phyloP scores from a whole-genome alignment of 306 rosid species.

The Trichosanthes truncata region DNA sequence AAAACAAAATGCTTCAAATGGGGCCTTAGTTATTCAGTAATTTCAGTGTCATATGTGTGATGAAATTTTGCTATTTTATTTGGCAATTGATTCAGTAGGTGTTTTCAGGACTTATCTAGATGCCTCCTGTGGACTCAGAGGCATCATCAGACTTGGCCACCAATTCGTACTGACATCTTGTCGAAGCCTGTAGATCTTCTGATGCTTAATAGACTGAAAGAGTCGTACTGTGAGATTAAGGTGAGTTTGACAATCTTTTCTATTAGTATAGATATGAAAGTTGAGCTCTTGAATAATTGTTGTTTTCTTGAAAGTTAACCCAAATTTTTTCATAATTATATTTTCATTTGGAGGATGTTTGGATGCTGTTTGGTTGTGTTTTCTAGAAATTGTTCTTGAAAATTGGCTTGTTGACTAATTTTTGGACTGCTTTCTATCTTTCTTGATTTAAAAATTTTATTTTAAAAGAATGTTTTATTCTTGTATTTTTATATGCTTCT shows the following conservation, averaged over 20 bases:
- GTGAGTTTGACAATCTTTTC: slow-evolving; percentile 32
- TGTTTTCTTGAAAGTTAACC: not conserved
- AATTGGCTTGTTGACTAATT: not conserved
- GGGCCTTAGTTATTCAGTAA: not conserved
- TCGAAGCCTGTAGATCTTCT: slow-evolving; percentile 73
- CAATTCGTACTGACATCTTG: slow-evolving; percentile 72
- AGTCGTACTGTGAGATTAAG: slow-evolving; percentile 76
- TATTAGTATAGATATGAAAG: not conserved
- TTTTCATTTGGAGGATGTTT: not conserved
- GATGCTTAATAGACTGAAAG: slow-evolving; percentile 80
- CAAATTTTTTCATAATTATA: not conserved
- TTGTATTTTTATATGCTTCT: not conserved
- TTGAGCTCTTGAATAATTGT: not conserved
- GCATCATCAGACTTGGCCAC: slow-evolving; percentile 98
- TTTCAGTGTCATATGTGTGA: not conserved
- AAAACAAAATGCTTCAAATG: not conserved
- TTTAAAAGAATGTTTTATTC: not conserved
- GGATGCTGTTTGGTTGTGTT: not conserved
- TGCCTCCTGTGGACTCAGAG: slow-evolving; percentile 94
- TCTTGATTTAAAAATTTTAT: not conserved
- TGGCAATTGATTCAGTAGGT: slow-evolving; percentile 4
- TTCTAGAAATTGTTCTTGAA: not conserved
- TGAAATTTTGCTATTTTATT: not conserved
- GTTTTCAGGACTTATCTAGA: slow-evolving; percentile 82
- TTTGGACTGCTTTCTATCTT: not conserved